Evolutionary conservation across 2,329 filamentous ascomycete species (phyloP), one percentile per base, ranked within the genome.

Genomic region (Xylariaceae sp.): DNA sequence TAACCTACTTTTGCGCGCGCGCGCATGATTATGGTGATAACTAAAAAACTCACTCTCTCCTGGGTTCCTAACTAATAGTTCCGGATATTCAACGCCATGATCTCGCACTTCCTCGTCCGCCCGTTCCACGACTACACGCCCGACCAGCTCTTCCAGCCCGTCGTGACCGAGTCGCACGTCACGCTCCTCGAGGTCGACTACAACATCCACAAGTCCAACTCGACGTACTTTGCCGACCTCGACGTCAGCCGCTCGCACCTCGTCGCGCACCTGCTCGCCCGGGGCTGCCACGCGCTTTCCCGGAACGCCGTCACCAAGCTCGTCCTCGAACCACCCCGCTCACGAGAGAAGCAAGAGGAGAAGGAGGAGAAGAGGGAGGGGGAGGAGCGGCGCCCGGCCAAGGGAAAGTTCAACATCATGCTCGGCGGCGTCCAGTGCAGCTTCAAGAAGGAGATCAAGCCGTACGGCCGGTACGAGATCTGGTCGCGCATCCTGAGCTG

Each of bases 191-290:
- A 94, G 64, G 87, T 82, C 54, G 89, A 95, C 66, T 88, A 88
- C 68, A 90, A 92, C 66, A 57, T 88, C 30, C 85, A 90, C 71
- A 88, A 89, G 60, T 81, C 81, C 46, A 87, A 88, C 67, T 79
- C 76, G 52, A 94, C 88, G 19, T 94, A 94, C 68, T 94, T 94
- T 59, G 70, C 80, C 50, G 88, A 94, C 62, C 78, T 94, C 50
- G 88, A 94, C 63, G 76, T 90, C 43, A 79, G 83, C 27, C 84
- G 92, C 40, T 85, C 85, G 1, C 85, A 94, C 48, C 76, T 92
- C 7, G 78, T 94, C 37, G 83, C 80, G 34, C 77, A 81, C 49
- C 66, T 89, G 2, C 67, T 83, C 37, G 74, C 72, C 14, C 71
- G 74, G 0, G 79, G 78, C 2, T 69, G 83, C 55, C 64, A 69